phyloP scores from a whole-genome alignment of 129 eudicot genomes.

The Centella asiatica region DNA sequence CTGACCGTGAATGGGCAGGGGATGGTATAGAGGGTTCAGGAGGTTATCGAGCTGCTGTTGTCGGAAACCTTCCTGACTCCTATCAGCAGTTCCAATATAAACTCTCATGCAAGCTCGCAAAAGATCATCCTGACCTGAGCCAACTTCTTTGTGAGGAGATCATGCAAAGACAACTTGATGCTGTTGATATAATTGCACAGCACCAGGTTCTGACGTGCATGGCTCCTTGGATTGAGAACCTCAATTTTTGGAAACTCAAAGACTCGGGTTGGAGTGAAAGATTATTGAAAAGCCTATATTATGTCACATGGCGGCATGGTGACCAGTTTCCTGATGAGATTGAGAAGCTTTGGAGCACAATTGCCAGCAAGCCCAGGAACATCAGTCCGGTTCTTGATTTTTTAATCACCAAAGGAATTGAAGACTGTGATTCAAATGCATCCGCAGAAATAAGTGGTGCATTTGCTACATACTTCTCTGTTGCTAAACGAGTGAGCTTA shows the following conservation, averaged over 20 bases:
- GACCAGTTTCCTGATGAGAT: constrained; percentile 99
- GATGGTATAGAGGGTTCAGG: constrained; percentile 84
- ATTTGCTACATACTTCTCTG: constrained; percentile 94
- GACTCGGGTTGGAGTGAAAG: constrained; percentile 98
- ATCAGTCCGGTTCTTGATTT: constrained; percentile 96
- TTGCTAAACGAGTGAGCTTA: constrained; percentile 90
- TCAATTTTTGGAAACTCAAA: constrained; percentile 91
- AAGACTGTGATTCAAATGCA: constrained; percentile 95
- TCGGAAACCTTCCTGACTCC: constrained; percentile 97
- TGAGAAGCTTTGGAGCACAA: constrained; percentile 98
- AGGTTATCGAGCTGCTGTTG: constrained; percentile 94
- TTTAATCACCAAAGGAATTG: constrained; percentile 89
- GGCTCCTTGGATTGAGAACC: constrained; percentile 99
- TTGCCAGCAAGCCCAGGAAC: constrained; percentile 83
- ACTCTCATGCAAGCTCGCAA: constrained; percentile 94
- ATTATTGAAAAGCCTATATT: constrained; percentile 75
- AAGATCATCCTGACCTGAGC: constrained; percentile 98
- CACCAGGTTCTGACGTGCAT: constrained; percentile 98
- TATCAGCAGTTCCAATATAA: constrained; percentile 98
- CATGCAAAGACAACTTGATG: constrained; percentile 98
- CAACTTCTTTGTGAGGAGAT: constrained; percentile 97
- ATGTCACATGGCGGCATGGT: constrained; percentile 98
- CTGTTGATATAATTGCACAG: constrained; percentile 96
- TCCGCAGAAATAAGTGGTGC: constrained; percentile 99
- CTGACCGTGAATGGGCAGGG: constrained; percentile 96